Base-by-base conservation (phyloP, 2,329 filamentous ascomycete genomes). In the Seiridium unicorne region DNA sequence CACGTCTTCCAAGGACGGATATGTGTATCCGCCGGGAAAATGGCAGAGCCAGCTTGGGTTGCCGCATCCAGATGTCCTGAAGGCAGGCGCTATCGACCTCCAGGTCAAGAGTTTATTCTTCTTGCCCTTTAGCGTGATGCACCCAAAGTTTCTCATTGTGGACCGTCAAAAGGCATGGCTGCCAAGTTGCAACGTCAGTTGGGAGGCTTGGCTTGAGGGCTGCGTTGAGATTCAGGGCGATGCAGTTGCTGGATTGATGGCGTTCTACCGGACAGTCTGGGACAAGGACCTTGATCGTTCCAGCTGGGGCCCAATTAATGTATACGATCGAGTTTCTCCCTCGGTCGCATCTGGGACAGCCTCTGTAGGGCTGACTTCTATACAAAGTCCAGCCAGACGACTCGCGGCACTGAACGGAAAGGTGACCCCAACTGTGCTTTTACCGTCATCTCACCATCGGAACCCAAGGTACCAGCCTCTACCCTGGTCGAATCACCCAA, bases 161-260 rank as follows among this genome's bases (percentile, higher is more conserved):
- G 92, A 96, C 70, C 82, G 88, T 0, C 72, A 78, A 38, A 80
- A 76, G 2, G 89, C 89, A 0, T 88, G 89, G 67, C 73, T 95
- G 8, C 91, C 91, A 0, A 92, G 89, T 66, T 93, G 90, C 73
- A 96, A 96, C 66, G 85, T 96, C 4, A 93, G 89, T 68, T 95
- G 90, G 90, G 92, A 95, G 73, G 75, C 85, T n/a, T 96, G 92
- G 92, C 88, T 94, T 34, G 92, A 96, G 72, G 90, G 89, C 0
- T 91, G 88, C 59, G 76, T 94, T 3, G 85, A 87, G 58, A 74
- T 94, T 9, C 79, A 79, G 5, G 91, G 90, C 0, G 77, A 81
- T 0, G 79, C 89, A 0, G 85, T 92, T 0, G 66, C 72, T 3
- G 78, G 82, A n/a, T 82, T 95, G 44, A 64, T 90, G 47, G 71